These are phyloP conservation scores for Colletotrichum falcatum DNA, from an alignment of 2,329 filamentous ascomycete species.

Conservation along the genomic window DNA sequence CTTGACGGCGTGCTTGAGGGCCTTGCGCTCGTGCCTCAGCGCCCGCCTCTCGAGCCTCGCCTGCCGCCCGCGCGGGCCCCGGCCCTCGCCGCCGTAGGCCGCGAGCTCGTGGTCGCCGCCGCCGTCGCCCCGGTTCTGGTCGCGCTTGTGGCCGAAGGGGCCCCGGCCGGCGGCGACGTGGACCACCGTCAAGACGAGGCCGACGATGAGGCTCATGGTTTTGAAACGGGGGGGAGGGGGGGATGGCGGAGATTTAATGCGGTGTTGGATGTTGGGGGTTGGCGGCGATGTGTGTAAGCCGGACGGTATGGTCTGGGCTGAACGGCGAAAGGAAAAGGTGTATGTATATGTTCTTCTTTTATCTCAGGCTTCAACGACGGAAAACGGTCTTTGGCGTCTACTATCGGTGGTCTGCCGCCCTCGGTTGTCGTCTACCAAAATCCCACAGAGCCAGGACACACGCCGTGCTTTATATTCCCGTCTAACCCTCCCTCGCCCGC, in stretches of 20 bases:
- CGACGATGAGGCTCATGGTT: constrained; percentile 39
- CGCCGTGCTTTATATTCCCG: not conserved
- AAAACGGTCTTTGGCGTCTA: not conserved
- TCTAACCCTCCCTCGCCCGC: not conserved
- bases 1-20: constrained; percentile 23
- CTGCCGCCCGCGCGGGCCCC: too few species aligned
- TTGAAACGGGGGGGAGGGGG: not conserved
- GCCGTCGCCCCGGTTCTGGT: not conserved
- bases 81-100: too few species aligned
- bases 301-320: not conserved
- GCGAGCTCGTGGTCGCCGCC: too few species aligned
- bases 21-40: constrained; percentile 30
- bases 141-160: constrained; percentile 31
- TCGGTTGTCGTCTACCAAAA: not conserved
- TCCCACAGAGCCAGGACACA: not conserved
- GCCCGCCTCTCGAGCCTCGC: constrained; percentile 30
- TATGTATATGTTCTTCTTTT: not conserved
- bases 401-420: not conserved
- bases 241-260: not conserved
- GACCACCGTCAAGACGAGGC: constrained; percentile 37
- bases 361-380: not conserved
- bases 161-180: constrained; percentile 38
- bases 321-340: not conserved
- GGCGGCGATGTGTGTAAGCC: not conserved
- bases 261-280: not conserved